Evolutionary conservation across 208 protist genomes (phyloP), one percentile per base, ranked within the genome.

Genomic region (Trypanosoma congolense): DNA sequence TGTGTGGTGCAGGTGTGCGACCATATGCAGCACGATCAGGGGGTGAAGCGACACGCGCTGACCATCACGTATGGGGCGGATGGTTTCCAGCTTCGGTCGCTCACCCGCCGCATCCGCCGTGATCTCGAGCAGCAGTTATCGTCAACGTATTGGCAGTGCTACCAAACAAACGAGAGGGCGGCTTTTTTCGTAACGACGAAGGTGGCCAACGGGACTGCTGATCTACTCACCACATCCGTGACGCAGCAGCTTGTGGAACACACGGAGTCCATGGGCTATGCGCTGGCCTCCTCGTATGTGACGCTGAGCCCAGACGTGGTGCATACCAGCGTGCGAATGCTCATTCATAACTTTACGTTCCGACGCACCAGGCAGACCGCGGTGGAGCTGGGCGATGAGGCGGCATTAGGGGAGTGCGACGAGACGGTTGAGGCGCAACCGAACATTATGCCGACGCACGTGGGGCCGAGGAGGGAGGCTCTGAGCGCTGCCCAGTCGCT

Each of bases 91-190:
- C 61, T 93, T 25, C 86, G 86, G 22, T 29, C 28, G 36, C 76
- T 93, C 41, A 81, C 80, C 16, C 76, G 73, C 43, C 54, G 68
- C 62, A 89, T 93, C 30, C 82, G 86, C 16, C 49, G 69, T 22
- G 86, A 93, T 49, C 53, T 93, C 30, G 76, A 88, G 45, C 29
- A 25, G 50, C 80, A 87, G 64, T 73, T 93, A 4, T 88, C 82
- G 47, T 90, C 82, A 4, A 93, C 86, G 3, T 93, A 89, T 61
- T 93, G 86, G 83, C 86, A 93, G 67, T 87, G 78, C 69, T 90
- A 90, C 49, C 86, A 93, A 61, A 93, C 86, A 1, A 83, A 83
- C 51, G 86, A 90, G 66, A 62, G 86, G 4, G 81, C 86, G n/a
- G 77, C 68, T 14, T 93, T 93, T 55, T 93, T 93, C 48, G 76